Base-by-base conservation (phyloP, 148 eudicot species). In the Diospyros lotus region DNA sequence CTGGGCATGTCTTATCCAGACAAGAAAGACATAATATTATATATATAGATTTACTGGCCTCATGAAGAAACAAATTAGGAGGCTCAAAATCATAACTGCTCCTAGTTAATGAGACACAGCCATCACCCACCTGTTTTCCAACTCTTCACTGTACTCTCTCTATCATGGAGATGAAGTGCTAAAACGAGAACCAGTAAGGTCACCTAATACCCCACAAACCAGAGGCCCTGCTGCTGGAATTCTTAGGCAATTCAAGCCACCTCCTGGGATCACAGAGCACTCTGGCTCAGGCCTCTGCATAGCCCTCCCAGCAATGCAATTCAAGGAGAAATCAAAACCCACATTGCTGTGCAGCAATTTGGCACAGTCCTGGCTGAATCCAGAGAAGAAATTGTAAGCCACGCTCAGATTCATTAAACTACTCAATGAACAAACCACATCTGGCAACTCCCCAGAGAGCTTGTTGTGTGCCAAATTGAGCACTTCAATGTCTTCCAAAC, bases 281-380 rank as follows among this genome's bases (percentile, higher is more conserved):
- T 94, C 89, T 0, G 93, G 91, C 58, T 73, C 74, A 6, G 94
- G 97, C 17, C 97, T 87, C 75, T 94, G 98, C 87, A 85, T 58
- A 2, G 72, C 80, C 58, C 48, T 68, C 7, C 98, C 89, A 1
- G 91, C 95, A 6, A 94, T 84, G 75, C 98, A 91, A 80, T 94
- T 94, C 73, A 61, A 58, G 1, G 91, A 80, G 71, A 87, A 86
- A 84, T 93, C 94, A 68, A 91, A 87, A 46, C 91, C 92, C 43
- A 82, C 76, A 71, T 83, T 87, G 61, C 85, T 82, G 14, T 58
- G 51, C 10, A 71, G 80, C 81, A 89, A 61, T 53, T 77, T 87
- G 3, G 73, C 73, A 79, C 98, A 93, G 43, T 82, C 83, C 43
- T 84, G 85, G n/a, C 84, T 80, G 54, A 82, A 85, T 89, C 92